Base-by-base conservation (phyloP, 345 rosid genomes). In the Murraya koenigii region DNA sequence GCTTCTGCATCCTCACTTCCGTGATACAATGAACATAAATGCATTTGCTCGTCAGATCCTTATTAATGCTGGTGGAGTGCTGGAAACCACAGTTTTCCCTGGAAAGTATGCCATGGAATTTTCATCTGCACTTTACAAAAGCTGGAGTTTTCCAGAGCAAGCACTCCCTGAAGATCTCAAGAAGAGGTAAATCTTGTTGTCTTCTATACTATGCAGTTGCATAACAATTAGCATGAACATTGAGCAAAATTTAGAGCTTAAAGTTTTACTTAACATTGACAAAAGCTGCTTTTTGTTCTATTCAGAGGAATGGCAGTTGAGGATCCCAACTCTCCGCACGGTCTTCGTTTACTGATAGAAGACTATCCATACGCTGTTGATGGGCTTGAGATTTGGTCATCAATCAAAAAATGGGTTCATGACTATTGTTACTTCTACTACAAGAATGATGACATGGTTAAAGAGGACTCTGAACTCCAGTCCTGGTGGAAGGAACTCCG, bases 291-390 rank as follows among this genome's bases (percentile, higher is more conserved):
- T 54, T 41, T 79, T 77, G 35, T 35, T 77, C 56, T 15, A 14
- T 79, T 28, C 85, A 93, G 97, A 80, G 94, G 95, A 47, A 75
- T 91, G 85, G 95, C 95, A 1, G 83, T 90, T 62, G 90, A 88
- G 41, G 97, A 90, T 61, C 81, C 87, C 1, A 79, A 84, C 49
- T 87, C 93, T 25, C 86, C 84, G 15, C 88, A 89, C 0, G 93
- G 95, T 1, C 66, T 91, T 25, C 89, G 90, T 65, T 72, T 93
- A 49, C 74, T 84, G 62, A 86, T 89, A 65, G 76, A 90, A 79
- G 95, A 93, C 85, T 91, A 93, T 71, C 95, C 95, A 10, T 93
- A 84, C 23, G 95, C 94, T 0, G 94, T 91, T 2, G 95, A 93
- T 55, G 94, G 97, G 41, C 89, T 93, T 5, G 91, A 90, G 79